Evolutionary conservation across 208 protist species (phyloP).

Genomic region (Wallacemonas collosoma): DNA sequence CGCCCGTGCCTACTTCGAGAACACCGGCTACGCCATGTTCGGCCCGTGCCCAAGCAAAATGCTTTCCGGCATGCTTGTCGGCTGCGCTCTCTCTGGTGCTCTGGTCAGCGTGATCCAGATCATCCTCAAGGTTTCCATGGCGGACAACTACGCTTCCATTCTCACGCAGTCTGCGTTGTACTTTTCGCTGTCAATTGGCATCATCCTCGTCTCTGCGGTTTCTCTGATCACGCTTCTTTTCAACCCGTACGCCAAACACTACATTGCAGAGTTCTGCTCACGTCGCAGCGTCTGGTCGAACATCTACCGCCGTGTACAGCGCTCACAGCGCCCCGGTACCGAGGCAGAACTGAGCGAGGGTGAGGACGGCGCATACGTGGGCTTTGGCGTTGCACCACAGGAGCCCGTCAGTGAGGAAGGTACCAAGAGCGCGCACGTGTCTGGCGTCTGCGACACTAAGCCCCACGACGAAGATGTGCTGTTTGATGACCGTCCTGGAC

Average conservation of each 20-base stretch:
- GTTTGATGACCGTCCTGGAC: conserved; percentile 37
- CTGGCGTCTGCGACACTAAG: neutral
- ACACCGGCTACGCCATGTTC: conserved; percentile 90
- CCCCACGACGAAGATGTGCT: conserved; percentile 24
- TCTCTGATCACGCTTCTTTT: conserved; percentile 47
- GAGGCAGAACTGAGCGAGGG: neutral
- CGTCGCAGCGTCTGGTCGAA: conserved; percentile 45
- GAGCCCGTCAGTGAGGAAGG: neutral
- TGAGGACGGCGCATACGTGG: neutral
- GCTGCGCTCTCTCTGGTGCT: conserved; percentile 60
- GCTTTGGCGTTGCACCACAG: neutral
- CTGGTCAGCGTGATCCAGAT: conserved; percentile 78
- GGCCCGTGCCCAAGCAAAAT: conserved; percentile 70
- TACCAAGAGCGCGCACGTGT: neutral
- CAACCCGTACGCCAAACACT: conserved; percentile 63
- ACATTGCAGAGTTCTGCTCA: conserved; percentile 79
- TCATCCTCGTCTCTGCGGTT: conserved; percentile 56
- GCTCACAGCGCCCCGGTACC: neutral
- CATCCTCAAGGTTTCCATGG: conserved; percentile 69
- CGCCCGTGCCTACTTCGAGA: conserved; percentile 83
- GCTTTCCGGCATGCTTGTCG: conserved; percentile 71
- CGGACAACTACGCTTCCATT: conserved; percentile 43
- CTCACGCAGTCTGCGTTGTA: conserved; percentile 73
- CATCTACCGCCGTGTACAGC: conserved; percentile 42
- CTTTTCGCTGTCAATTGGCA: conserved; percentile 66